These are phyloP conservation scores for Botrytis hyacinthi DNA, from an alignment of 2,329 filamentous ascomycete species.

Conservation along the genomic window DNA sequence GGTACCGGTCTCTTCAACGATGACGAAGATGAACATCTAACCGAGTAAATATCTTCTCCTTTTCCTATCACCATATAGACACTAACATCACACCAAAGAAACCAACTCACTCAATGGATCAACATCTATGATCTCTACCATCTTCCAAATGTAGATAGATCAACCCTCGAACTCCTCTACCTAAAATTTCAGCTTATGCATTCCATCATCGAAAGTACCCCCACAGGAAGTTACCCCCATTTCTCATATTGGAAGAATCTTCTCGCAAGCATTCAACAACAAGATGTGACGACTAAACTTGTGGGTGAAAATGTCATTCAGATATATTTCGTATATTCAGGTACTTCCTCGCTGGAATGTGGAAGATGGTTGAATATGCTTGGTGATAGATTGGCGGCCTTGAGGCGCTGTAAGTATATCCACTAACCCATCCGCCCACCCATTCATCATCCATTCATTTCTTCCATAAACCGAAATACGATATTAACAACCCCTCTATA, in stretches of 20 bases:
- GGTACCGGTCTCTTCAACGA: neutral
- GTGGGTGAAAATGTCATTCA: conserved; percentile 12
- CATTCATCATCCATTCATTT: neutral
- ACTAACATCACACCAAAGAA: neutral
- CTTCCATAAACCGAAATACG: neutral
- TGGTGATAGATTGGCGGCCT: neutral
- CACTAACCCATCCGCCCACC: neutral
- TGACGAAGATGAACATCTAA: neutral
- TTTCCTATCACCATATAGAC: neutral
- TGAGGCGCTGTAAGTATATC: neutral
- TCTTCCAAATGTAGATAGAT: neutral
- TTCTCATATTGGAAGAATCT: neutral
- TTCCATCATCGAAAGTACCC: neutral
- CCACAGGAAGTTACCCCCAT: neutral
- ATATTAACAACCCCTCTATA: neutral
- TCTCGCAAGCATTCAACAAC: neutral
- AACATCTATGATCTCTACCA: neutral
- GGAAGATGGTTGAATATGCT: neutral
- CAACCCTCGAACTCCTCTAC: neutral
- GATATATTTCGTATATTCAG: conserved; percentile 25
- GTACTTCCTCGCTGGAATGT: conserved; percentile 23
- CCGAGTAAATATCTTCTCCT: neutral
- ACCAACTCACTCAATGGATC: neutral
- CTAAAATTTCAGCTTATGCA: neutral
- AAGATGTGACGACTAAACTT: neutral